A percentile compares a stretch with the other conserved stretches of the same genome.
Conservation (phyloP, 345 rosid species). For the Acer negundo region DNA sequence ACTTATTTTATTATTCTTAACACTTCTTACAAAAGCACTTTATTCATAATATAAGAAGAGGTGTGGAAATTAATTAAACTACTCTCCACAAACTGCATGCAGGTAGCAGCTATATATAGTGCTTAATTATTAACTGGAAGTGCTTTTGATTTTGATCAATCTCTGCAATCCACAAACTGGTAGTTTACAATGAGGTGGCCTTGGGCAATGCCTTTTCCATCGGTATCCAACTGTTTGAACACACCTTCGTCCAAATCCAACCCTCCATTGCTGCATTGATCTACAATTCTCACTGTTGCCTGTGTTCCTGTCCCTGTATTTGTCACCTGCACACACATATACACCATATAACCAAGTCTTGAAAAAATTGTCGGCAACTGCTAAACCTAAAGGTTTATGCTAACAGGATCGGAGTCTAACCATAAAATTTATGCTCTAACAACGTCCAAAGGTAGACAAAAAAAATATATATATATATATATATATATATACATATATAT, state of each 20-base stretch:
- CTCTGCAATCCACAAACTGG: conserved; percentile 39
- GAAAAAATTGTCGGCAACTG: too few relatives aligned
- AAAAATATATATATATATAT: too few relatives aligned
- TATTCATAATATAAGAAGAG: neutral
- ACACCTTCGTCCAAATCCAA: conserved; percentile 52
- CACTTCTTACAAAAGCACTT: neutral
- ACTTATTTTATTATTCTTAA: neutral
- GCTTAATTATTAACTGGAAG: neutral
- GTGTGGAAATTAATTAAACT: neutral
- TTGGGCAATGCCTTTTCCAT: conserved; percentile 42
- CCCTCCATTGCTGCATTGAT: conserved; percentile 70
- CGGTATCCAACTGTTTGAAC: conserved; percentile 44
- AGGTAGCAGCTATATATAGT: neutral
- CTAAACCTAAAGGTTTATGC: neutral
- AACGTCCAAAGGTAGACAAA: too few relatives aligned
- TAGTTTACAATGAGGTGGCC: conserved; percentile 43
- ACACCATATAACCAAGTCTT: neutral
- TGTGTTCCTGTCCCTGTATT: conserved; percentile 48
- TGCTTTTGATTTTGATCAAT: neutral
- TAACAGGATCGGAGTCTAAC: too few relatives aligned
- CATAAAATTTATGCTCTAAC: too few relatives aligned
- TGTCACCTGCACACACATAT: conserved; percentile 41
- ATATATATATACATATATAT: too few relatives aligned
- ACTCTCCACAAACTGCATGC: neutral
- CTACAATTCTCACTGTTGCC: conserved; percentile 59